Evolutionary conservation across 1,139 yeast genomes (phyloP), one percentile per base, ranked within the genome.

Genomic region (Protomyces arabidopsidicola): DNA sequence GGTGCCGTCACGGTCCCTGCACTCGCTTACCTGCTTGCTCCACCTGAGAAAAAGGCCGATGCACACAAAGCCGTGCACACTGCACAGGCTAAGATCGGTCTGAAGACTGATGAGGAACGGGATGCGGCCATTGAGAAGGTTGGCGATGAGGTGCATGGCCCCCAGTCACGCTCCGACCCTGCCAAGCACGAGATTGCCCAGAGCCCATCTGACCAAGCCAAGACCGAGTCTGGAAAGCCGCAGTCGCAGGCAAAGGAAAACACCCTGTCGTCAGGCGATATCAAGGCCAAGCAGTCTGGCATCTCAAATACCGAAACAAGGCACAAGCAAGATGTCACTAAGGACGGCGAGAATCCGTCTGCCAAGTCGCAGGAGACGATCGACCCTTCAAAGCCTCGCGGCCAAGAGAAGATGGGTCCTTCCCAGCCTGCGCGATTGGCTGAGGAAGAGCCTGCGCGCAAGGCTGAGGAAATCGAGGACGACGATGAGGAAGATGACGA

Each of bases 21-120:
- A n/a, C 56, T 58, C 16, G 62, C 56, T n/a, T 58, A 58, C 35
- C 56, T 58, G 36, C 56, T 58, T 10, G 62, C 62, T 16, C 62
- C 62, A 6, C 56, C 62, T 36, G 55, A 42, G 14, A 38, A 51
- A 45, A 58, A 58, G 35, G 62, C 62, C 2, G 52, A 51, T 20
- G 62, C 53, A 24, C 62, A 58, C 56, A 58, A 58, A 56, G 53
- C 55, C 14, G 62, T 48, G 12, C 62, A 58, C 34, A 38, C 52
- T n/a, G 52, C 52, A 14, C 56, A 55, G 20, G 56, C 56, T 12
- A 54, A 51, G 9, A 36, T 58, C 34, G 62, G 62, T n/a, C 18
- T 58, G 16, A 58, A 52, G 18, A 42, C 48, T 5, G 56, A 58
- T n/a, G 38, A 18, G 14, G 62, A 58, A 20, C 56, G 52, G 9